Conservation (phyloP, 495 filamentous ascomycete genomes). For the Terfezia boudieri region DNA sequence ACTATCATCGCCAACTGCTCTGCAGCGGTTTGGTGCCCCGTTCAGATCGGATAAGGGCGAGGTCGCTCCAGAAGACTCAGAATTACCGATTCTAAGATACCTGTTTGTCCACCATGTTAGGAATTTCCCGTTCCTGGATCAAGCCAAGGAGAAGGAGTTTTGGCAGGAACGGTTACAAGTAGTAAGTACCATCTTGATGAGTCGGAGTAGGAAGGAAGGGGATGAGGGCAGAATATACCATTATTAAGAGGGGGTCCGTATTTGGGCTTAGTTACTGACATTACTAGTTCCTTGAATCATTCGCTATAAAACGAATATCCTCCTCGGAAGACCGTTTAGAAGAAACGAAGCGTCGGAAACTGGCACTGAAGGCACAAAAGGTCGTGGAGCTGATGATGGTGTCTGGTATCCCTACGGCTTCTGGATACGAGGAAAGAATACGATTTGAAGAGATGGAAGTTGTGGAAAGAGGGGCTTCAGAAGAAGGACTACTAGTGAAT, state of each 20-base stretch:
- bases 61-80: conserved; percentile 78
- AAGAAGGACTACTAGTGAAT: conserved; percentile 63
- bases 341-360: conserved; percentile 81
- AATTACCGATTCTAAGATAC: conserved; percentile 80
- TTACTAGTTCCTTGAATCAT: conserved; percentile 74
- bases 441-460: conserved; percentile 91
- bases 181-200: conserved; percentile 30
- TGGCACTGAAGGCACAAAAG: conserved; percentile 83
- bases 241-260: too few relatives aligned
- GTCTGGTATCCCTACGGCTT: conserved; percentile 82
- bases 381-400: conserved; percentile 98
- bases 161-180: conserved; percentile 97
- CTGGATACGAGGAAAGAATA: conserved; percentile 91
- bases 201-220: neutral
- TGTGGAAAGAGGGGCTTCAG: conserved; percentile 77
- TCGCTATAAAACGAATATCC: conserved; percentile 93
- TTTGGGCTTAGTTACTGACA: neutral
- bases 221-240: too few relatives aligned
- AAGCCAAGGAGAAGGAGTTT: conserved; percentile 93
- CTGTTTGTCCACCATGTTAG: conserved; percentile 97
- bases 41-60: conserved; percentile 85
- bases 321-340: conserved; percentile 89
- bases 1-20: conserved; percentile 77
- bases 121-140: conserved; percentile 91
- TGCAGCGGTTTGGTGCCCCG: conserved; percentile 85